Evolutionary conservation across 495 filamentous ascomycete genomes (phyloP).

Genomic region (Neurospora sp.): DNA sequence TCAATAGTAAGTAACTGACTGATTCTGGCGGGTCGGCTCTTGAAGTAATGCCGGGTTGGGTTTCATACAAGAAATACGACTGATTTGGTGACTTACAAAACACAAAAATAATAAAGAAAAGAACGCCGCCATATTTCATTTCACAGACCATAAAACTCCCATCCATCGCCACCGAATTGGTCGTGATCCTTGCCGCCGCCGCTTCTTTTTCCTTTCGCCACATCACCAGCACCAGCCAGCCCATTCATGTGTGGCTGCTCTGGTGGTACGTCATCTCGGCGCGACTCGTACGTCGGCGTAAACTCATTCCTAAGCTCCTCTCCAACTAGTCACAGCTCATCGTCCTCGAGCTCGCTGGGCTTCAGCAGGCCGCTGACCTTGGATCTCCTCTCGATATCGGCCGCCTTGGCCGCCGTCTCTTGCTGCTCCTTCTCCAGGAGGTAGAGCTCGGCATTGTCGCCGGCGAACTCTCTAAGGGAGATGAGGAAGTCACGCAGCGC

Average conservation of each 20-base stretch:
- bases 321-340: constrained; percentile 75
- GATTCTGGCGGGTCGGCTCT: background rate
- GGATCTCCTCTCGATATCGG: constrained; percentile 77
- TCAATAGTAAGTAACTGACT: background rate
- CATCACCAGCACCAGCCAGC: background rate
- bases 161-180: constrained; percentile 28
- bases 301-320: constrained; percentile 55
- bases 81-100: background rate
- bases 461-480: constrained; percentile 90
- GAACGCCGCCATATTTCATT: constrained; percentile 10
- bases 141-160: constrained; percentile 43
- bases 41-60: background rate
- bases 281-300: constrained; percentile 20
- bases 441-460: constrained; percentile 87
- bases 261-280: constrained; percentile 4
- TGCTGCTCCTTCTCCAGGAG: constrained; percentile 86
- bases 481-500: constrained; percentile 95
- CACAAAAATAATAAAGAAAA: background rate
- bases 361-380: constrained; percentile 89
- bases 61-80: background rate
- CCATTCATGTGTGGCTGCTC: background rate
- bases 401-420: constrained; percentile 62
- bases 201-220: background rate
- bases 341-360: constrained; percentile 88
- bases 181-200: constrained; percentile 7